Evolutionary conservation across 805 yeast species (phyloP), one percentile per base, ranked within the genome.

Genomic region (Wickerhamomyces xylosicus): DNA sequence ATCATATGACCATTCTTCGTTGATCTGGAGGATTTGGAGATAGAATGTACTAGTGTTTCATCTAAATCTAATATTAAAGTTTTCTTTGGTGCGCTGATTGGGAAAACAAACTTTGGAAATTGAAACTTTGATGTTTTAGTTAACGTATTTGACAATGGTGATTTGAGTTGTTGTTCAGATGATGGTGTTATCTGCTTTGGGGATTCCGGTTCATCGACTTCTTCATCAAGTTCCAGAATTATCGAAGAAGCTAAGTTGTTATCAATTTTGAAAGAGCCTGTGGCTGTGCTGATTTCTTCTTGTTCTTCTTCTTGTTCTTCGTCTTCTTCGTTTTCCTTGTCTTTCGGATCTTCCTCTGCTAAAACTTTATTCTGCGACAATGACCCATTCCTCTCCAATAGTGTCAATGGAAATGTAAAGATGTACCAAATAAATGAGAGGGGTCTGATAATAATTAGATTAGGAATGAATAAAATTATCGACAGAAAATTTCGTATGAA

Each of bases 31-130:
- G 73, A 71, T 41, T 94, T 68, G 5, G 94, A 78, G 41, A 87
- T 68, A 2, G 97, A 87, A 57, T 92, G 98, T 41, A 92, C 87
- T 40, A 92, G 64, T 0, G 98, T 92, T 54, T 92, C 98, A 59
- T 90, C 98, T 22, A 92, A 70, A 56, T 92, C 98, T 19, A 92
- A 65, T 1, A 92, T 83, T 22, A 92, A 67, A 1, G 86, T 80
- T 53, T 86, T 87, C 47, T 68, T 70, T n/a, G 61, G 67, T 58
- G 66, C 47, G 36, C 62, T 66, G 34, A 58, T 59, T 0, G 72
- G 72, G 44, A 65, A 67, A 9, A 67, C 54, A 8, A 64, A 62
- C 38, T 63, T 56, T 1, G 72, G 72, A 29, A 59, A 42, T 3
- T 55, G 41, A 11, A 42, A 46, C 32, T 45, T 47, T n/a, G 46